Base-by-base conservation (phyloP, 192 early-diverging fungal species). In the Coemansia sp. region DNA sequence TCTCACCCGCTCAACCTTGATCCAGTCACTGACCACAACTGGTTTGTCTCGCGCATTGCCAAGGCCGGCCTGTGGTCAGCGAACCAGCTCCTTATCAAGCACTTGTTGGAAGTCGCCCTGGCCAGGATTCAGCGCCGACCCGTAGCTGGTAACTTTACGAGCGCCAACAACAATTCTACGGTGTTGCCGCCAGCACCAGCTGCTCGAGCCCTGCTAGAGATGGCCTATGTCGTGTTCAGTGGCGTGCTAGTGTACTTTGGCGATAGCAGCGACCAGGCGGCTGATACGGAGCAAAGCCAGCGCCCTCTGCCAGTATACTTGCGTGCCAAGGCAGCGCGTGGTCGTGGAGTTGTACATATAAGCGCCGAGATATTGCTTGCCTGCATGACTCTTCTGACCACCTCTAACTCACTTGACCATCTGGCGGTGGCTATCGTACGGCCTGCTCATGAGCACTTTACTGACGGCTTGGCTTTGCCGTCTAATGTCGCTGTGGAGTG, bases 41-140 rank as follows among this genome's bases (percentile, higher is more conserved):
- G 69, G 69, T 71, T 66, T 44, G 59, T 46, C 11, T 55, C 64
- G 7, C 64, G 20, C 18, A 40, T 52, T 3, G 49, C n/a, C 4
- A 34, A 33, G 18, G 63, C 66, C 33, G 34, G 55, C 10, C 49
- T 57, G 46, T 82, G 72, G 80, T 54, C 72, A 4, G 66, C 54
- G 34, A 78, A 69, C 63, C 54, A 68, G 27, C 3, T 34, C 55
- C 49, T 82, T 63, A 60, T 82, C 43, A 62, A 60, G 52, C 71
- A 82, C 41, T 15, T 82, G 54, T 51, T 78, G 13, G 75, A 82
- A 16, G 40, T 70, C 16, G 67, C 72, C 1, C 54, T 82, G 40
- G 66, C 69, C n/a, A 40, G 76, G 3, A 51, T 72, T 5, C 44
- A 60, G 33, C 49, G 66, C 8, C 68, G 75, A 13, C 5, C 38